phyloP scores from a whole-genome alignment of 257 asterid genomes.

The Lantana camara region DNA sequence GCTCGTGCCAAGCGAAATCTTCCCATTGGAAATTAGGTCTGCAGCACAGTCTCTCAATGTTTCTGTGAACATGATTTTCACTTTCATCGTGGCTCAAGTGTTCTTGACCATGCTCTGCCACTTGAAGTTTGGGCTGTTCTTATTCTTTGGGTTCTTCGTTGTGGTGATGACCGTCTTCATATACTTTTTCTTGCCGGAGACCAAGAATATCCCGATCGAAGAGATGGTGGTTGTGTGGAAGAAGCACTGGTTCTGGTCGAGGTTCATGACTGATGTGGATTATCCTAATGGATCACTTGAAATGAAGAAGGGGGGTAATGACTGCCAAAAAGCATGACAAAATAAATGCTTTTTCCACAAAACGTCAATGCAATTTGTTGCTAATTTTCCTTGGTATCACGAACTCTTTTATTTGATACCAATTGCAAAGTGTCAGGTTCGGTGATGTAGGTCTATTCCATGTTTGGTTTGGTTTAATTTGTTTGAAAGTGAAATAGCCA shows the following conservation, averaged over 20 bases:
- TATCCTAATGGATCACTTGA: too few relatives aligned
- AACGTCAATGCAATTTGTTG: too few relatives aligned
- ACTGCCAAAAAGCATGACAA: too few relatives aligned
- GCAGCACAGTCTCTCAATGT: conserved; percentile 57
- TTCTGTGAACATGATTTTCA: conserved; percentile 58
- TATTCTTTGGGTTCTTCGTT: conserved; percentile 51
- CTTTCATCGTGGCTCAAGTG: conserved; percentile 60
- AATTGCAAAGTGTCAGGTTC: too few relatives aligned
- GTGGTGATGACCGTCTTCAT: conserved; percentile 45
- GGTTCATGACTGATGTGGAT: conserved; percentile 50
- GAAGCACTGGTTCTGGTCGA: conserved; percentile 59
- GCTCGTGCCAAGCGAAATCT: conserved; percentile 91
- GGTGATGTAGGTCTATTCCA: too few relatives aligned
- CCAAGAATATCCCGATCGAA: conserved; percentile 60
- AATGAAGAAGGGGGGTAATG: conserved; percentile 37
- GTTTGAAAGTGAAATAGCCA: too few relatives aligned
- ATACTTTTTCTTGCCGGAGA: conserved; percentile 62
- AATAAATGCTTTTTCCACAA: too few relatives aligned
- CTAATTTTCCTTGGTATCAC: too few relatives aligned
- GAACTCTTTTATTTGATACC: too few relatives aligned
- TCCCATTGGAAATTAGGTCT: conserved; percentile 68
- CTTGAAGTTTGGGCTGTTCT: conserved; percentile 56
- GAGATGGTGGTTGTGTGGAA: conserved; percentile 70
- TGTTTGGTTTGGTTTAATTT: too few relatives aligned
- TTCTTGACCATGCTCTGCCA: conserved; percentile 81